Evolutionary conservation across 2,329 filamentous ascomycete species (phyloP), one percentile per base, ranked within the genome.

Genomic region (Clathrospora elynae): DNA sequence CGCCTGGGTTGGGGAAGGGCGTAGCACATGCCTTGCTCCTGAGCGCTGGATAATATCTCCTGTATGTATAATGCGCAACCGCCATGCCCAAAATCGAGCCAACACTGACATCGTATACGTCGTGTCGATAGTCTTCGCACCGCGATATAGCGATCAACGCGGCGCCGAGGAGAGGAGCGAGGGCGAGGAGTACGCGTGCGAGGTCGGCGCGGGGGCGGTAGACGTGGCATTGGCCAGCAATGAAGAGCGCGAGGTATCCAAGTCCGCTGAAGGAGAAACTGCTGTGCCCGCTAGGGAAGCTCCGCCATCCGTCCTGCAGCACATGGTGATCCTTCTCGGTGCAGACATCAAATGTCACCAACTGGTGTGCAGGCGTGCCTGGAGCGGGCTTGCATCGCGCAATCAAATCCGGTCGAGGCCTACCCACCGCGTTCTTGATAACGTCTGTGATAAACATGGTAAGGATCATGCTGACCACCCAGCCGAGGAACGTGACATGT

Each of bases 341-440:
- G 74, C 89, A 95, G 2, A 91, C 80, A 20, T 81, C 77, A 35
- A 85, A 80, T 11, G 79, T 82, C 18, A 85, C 77, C 33, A 85
- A 70, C 20, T 71, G 59, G 51, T 83, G 73, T 35, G 71, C 71
- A 0, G 82, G 77, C 0, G 82, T 83, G 6, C 77, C 80, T 10
- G 75, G 62, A 20, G 68, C 73, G 1, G 93, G 91, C 53, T 87
- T 85, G 72, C 93, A 99, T 24, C 93, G 84, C n/a, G 86, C 84
- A 28, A 97, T 82, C 23, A 96, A 75, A 70, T 97, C 92, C 3
- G 92, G 92, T 5, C 92, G 82, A 19, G 90, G 89, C 8, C 89
- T 76, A 6, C 89, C 89, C 17, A 92, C 87, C 7, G 87, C 81
- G 65, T 95, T 96, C 72, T 99, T 99, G 64, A 97, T 79, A 18